phyloP scores from a whole-genome alignment of 2,329 filamentous ascomycete species.

The Cladophialophora exuberans region DNA sequence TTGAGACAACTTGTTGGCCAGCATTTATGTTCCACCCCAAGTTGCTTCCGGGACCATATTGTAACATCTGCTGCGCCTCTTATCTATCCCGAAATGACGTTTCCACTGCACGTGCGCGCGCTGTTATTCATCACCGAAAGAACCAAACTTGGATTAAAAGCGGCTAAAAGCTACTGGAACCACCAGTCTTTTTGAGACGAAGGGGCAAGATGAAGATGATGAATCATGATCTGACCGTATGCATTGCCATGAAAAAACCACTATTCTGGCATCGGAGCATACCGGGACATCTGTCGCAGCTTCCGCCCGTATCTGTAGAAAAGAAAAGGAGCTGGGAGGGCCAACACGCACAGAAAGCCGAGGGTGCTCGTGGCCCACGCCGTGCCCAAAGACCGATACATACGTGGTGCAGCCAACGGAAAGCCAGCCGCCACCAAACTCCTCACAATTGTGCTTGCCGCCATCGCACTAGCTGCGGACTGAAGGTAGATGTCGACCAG shows the following conservation, averaged over 20 bases:
- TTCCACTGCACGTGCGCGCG: not conserved
- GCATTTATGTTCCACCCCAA: not conserved
- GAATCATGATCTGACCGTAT: conserved; percentile 1
- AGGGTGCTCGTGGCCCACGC: conserved; percentile 45
- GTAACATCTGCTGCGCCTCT: not conserved
- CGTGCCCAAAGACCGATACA: conserved; percentile 42
- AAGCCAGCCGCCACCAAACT: conserved; percentile 28
- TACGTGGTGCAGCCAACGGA: conserved; percentile 36
- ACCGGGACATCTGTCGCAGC: conserved; percentile 46
- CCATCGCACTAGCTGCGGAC: conserved; percentile 28
- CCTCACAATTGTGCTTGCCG: conserved; percentile 28
- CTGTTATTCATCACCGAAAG: not conserved
- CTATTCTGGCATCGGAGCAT: conserved; percentile 16
- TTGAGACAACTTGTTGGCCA: not conserved
- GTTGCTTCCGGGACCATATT: not conserved
- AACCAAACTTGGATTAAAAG: not conserved
- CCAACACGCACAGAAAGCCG: conserved; percentile 42
- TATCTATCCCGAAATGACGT: not conserved
- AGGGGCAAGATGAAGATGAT: not conserved
- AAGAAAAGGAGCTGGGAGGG: conserved; percentile 45
- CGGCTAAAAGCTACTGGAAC: not conserved
- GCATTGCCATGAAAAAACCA: not conserved
- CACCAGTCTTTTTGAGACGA: not conserved
- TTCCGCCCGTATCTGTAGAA: conserved; percentile 43
- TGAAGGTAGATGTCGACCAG: conserved; percentile 33